Evolutionary conservation across 1,139 yeast genomes (phyloP).

Genomic region (Zygotorulaspora mrakii): DNA sequence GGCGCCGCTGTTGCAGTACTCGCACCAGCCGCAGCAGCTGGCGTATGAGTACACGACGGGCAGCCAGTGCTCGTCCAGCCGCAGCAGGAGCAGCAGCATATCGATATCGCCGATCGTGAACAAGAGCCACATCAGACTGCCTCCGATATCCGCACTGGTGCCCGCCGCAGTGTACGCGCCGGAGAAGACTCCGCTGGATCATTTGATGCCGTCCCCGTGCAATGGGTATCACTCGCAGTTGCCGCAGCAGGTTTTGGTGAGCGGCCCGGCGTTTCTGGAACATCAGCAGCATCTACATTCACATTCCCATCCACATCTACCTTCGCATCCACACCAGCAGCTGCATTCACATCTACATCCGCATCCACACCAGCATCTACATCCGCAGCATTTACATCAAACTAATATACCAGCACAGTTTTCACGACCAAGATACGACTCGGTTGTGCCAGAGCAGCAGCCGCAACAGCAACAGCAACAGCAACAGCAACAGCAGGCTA

Average conservation of each 20-base stretch:
- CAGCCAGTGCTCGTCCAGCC: slow-evolving; percentile 5
- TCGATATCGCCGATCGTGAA: slow-evolving; percentile 1
- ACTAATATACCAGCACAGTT: background rate
- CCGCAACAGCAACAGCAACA: slow-evolving; percentile 4
- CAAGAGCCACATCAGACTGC: slow-evolving; percentile 7
- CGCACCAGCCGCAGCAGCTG: background rate
- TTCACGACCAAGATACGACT: background rate
- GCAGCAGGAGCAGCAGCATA: slow-evolving; percentile 6
- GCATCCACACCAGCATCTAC: too few relatives aligned
- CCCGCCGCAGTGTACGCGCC: slow-evolving; percentile 7
- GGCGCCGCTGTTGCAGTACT: background rate
- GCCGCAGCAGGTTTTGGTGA: background rate
- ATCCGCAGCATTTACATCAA: slow-evolving; percentile 4
- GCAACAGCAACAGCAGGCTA: slow-evolving; percentile 2
- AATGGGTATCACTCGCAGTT: background rate
- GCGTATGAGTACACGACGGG: background rate
- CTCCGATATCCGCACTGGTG: slow-evolving; percentile 10
- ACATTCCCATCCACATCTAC: slow-evolving; percentile 1
- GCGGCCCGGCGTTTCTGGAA: too few relatives aligned
- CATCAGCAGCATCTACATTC: slow-evolving; percentile 1
- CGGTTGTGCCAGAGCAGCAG: background rate
- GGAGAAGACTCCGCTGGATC: slow-evolving; percentile 10
- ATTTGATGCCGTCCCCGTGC: slow-evolving; percentile 6
- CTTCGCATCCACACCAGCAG: background rate
- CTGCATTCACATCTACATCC: slow-evolving; percentile 2